Percentiles rank a stretch among this genome's conserved stretches.
These are phyloP conservation scores for Marasmius tenuissimus DNA, from an alignment of 1,284 basidiomycete species.

Conservation along the genomic window DNA sequence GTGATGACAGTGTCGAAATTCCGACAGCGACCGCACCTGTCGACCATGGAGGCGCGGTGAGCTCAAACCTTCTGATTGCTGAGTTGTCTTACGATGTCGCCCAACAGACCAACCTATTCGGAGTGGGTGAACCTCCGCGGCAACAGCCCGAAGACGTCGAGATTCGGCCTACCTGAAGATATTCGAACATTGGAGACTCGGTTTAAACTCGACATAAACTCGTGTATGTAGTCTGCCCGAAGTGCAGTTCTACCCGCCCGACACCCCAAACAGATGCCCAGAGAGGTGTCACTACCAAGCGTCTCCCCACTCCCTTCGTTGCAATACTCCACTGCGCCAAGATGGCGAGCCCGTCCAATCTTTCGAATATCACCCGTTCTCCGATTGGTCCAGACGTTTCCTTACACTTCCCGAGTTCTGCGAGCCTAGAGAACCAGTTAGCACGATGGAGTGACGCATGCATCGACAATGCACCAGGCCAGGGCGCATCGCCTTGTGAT, in stretches of 20 bases:
- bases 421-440: too few relatives aligned
- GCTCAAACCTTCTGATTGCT: too few relatives aligned
- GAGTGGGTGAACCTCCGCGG: too few relatives aligned
- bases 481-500: too few relatives aligned
- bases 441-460: too few relatives aligned
- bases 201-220: neutral
- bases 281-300: neutral
- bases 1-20: too few relatives aligned
- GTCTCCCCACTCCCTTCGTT: neutral
- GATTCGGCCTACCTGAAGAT: neutral
- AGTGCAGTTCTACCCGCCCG: neutral
- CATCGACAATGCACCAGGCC: too few relatives aligned
- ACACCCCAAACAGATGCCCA: neutral
- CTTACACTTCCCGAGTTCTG: conserved; percentile 1
- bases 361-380: conserved; percentile 6
- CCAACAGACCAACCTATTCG: too few relatives aligned
- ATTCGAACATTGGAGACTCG: neutral
- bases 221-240: neutral
- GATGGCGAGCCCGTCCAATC: neutral
- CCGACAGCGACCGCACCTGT: too few relatives aligned
- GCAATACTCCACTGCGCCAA: neutral
- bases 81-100: too few relatives aligned
- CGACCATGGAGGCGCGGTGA: too few relatives aligned
- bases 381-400: conserved; percentile 6
- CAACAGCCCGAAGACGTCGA: too few relatives aligned